phyloP scores from a whole-genome alignment of 192 early-diverging fungal genomes.

The Gigaspora rosea region DNA sequence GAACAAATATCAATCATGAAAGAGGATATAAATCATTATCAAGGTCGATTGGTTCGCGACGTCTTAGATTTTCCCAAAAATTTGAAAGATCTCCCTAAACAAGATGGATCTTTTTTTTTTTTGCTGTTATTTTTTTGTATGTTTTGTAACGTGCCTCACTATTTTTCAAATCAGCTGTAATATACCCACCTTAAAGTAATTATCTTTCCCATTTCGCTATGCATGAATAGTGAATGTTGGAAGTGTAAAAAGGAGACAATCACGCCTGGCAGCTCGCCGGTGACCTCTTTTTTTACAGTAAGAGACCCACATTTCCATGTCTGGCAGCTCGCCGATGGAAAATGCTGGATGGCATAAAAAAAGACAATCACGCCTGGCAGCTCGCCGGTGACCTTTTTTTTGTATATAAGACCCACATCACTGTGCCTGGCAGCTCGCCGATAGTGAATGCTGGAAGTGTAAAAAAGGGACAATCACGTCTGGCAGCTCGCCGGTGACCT shows the following conservation, averaged over 20 bases:
- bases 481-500: conserved; percentile 1
- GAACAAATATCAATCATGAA: conserved; percentile 9
- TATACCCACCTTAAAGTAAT: no score
- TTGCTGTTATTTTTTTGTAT: neutral
- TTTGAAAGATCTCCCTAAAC: neutral
- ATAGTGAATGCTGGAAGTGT: neutral
- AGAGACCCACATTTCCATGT: neutral
- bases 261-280: neutral
- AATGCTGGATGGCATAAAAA: no score
- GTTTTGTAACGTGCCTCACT: no score
- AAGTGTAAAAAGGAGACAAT: neutral
- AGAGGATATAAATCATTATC: neutral
- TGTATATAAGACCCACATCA: neutral
- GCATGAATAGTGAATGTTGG: neutral
- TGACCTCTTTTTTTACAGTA: neutral
- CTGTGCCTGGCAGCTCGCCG: no score
- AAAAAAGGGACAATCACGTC: neutral
- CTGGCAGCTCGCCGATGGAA: neutral
- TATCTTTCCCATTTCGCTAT: neutral
- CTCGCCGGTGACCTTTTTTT: no score
- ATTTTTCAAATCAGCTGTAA: no score
- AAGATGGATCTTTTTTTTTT: neutral
- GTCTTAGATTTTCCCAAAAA: neutral
- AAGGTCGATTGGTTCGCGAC: neutral
- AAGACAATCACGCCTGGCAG: no score